Percentiles rank a stretch among this genome's conserved stretches.
Evolutionary conservation across 345 rosid species (phyloP).

Genomic region (Populus simonii): DNA sequence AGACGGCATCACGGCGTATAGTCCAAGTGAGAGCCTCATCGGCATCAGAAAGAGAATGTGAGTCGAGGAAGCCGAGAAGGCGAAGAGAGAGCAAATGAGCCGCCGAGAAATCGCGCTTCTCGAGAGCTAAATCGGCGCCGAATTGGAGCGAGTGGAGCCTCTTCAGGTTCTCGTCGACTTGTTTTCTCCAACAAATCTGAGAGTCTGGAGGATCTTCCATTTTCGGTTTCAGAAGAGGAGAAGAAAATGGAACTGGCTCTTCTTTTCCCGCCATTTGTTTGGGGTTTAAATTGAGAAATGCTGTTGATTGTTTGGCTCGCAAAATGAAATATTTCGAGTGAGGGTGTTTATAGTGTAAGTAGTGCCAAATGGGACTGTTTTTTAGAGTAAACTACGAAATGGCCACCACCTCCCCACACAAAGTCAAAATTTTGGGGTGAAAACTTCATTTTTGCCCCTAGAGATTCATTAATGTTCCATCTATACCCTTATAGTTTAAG

Average conservation of each 20-base stretch:
- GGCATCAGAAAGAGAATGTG: slow-evolving; percentile 48
- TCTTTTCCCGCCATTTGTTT: slow-evolving; percentile 52
- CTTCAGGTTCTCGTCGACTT: slow-evolving; percentile 69
- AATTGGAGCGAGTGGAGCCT: slow-evolving; percentile 82
- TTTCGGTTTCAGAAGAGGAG: neutral
- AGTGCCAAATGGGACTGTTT: too few species aligned
- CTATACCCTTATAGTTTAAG: too few species aligned
- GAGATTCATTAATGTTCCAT: too few species aligned
- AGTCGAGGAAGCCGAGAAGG: slow-evolving; percentile 89
- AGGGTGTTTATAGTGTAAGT: too few species aligned
- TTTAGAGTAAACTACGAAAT: too few species aligned
- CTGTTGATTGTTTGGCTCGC: too few species aligned
- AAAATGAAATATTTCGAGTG: too few species aligned
- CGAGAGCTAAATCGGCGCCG: slow-evolving; percentile 70
- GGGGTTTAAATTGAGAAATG: too few species aligned
- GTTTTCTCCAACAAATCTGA: slow-evolving; percentile 49
- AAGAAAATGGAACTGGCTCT: neutral
- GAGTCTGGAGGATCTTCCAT: slow-evolving; percentile 15
- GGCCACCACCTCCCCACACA: too few species aligned
- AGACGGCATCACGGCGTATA: slow-evolving; percentile 59
- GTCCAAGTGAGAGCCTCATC: slow-evolving; percentile 63
- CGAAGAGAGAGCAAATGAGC: slow-evolving; percentile 73
- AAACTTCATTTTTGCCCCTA: too few species aligned
- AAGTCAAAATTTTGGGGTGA: too few species aligned
- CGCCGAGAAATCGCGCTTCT: slow-evolving; percentile 63